These are phyloP conservation scores for Striga asiatica DNA, from an alignment of 257 asterid genomes.

Conservation along the genomic window DNA sequence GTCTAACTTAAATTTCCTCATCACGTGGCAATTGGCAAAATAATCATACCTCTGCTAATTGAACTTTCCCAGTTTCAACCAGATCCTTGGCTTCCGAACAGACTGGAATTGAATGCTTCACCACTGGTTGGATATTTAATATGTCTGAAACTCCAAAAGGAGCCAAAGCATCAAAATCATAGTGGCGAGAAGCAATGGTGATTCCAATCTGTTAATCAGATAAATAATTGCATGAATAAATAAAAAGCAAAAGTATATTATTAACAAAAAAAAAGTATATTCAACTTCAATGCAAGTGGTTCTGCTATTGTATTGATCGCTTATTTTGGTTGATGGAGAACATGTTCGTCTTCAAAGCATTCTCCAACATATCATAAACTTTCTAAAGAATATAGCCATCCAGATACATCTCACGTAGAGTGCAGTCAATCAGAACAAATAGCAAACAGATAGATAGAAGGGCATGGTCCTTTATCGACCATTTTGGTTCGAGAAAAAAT, in stretches of 20 bases:
- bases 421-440: neutral
- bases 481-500: no score
- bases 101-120: conserved; percentile 90
- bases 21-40: neutral
- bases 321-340: neutral
- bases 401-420: neutral
- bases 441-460: no score
- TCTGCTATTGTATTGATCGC: neutral
- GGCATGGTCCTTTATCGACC: no score
- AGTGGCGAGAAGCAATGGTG: conserved; percentile 68
- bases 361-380: neutral
- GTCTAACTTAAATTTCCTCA: neutral
- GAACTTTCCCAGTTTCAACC: conserved; percentile 87
- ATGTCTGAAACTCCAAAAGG: conserved; percentile 83
- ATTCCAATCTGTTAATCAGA: conserved; percentile 62
- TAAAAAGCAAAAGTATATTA: neutral
- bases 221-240: conserved; percentile 10
- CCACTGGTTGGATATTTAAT: conserved; percentile 78
- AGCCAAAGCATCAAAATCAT: conserved; percentile 49
- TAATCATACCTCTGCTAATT: conserved; percentile 71
- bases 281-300: neutral
- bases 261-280: conserved; percentile 3
- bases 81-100: conserved; percentile 94
- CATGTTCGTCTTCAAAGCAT: neutral
- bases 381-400: neutral